Evolutionary conservation across 1,139 yeast species (phyloP).

Genomic region (Saccharomyces hybrid): DNA sequence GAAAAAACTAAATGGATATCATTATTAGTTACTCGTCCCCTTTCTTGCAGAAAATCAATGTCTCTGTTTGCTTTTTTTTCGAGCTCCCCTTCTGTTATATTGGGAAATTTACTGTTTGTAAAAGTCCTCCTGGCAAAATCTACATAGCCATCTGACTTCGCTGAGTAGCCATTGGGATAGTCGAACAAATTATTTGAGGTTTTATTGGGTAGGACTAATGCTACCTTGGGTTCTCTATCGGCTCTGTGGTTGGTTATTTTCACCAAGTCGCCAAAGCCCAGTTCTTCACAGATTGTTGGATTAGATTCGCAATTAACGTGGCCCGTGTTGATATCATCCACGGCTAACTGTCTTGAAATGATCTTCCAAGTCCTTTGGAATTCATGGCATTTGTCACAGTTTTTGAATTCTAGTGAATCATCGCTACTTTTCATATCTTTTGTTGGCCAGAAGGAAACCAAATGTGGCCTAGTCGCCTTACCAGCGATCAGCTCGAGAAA

Average conservation of each 20-base stretch:
- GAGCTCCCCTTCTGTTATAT: slow-evolving; percentile 24
- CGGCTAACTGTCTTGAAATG: slow-evolving; percentile 41
- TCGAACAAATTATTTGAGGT: slow-evolving; percentile 26
- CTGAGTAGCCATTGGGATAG: slow-evolving; percentile 14
- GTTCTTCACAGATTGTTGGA: slow-evolving; percentile 42
- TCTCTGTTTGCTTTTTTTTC: slow-evolving; percentile 10
- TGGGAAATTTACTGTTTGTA: slow-evolving; percentile 34
- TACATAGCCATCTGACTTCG: slow-evolving; percentile 11
- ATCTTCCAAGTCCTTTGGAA: slow-evolving; percentile 52
- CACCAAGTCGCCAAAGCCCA: slow-evolving; percentile 38
- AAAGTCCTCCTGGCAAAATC: slow-evolving; percentile 36
- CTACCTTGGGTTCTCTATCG: slow-evolving; percentile 31
- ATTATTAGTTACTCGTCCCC: slow-evolving; percentile 36
- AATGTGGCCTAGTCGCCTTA: slow-evolving; percentile 39
- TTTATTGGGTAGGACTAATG: slow-evolving; percentile 35
- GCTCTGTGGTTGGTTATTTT: slow-evolving; percentile 5
- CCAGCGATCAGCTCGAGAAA: slow-evolving; percentile 42
- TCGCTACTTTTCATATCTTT: slow-evolving; percentile 36
- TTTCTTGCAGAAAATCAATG: slow-evolving; percentile 7
- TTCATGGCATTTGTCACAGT: slow-evolving; percentile 45
- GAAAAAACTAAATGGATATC: slow-evolving; percentile 46
- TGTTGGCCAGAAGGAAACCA: slow-evolving; percentile 62
- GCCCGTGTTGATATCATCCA: slow-evolving; percentile 40
- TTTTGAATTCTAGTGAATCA: slow-evolving; percentile 32
- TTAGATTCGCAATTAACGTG: slow-evolving; percentile 54